Evolutionary conservation across 1,284 basidiomycete genomes (phyloP).

Genomic region (Fomes fomentarius): DNA sequence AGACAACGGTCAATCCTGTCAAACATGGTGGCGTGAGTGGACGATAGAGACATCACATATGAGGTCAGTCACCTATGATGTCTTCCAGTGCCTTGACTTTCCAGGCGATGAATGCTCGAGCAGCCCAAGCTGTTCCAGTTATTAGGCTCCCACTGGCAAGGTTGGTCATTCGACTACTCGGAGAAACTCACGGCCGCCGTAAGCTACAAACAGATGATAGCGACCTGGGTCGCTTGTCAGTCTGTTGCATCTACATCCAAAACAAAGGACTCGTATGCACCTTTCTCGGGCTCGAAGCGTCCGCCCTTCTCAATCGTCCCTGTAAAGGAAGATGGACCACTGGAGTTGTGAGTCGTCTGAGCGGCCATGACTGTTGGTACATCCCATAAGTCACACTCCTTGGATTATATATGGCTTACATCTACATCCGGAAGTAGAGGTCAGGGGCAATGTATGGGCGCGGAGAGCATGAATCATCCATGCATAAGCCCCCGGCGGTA

Average conservation of each 20-base stretch:
- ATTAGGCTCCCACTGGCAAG: no score
- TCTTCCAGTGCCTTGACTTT: conserved; percentile 92
- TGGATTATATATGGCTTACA: no score
- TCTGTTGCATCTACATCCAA: background rate
- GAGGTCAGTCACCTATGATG: conserved; percentile 67
- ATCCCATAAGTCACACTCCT: no score
- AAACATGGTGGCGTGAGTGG: background rate
- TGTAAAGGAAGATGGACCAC: conserved; percentile 76
- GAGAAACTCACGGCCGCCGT: conserved; percentile 72
- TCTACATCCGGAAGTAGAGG: no score
- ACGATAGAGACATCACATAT: no score
- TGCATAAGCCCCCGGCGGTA: no score
- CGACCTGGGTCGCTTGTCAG: conserved; percentile 52
- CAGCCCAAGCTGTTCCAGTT: conserved; percentile 95
- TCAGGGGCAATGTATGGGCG: no score
- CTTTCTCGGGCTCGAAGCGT: conserved; percentile 79
- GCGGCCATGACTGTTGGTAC: no score
- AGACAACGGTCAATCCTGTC: conserved; percentile 49
- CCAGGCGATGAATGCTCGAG: conserved; percentile 86
- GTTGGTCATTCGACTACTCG: no score
- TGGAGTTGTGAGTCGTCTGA: no score
- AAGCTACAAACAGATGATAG: conserved; percentile 89
- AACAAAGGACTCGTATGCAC: conserved; percentile 41
- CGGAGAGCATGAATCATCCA: no score
- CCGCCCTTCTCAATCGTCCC: conserved; percentile 71